phyloP scores from a whole-genome alignment of 345 rosid species.

The Citrus glauca region DNA sequence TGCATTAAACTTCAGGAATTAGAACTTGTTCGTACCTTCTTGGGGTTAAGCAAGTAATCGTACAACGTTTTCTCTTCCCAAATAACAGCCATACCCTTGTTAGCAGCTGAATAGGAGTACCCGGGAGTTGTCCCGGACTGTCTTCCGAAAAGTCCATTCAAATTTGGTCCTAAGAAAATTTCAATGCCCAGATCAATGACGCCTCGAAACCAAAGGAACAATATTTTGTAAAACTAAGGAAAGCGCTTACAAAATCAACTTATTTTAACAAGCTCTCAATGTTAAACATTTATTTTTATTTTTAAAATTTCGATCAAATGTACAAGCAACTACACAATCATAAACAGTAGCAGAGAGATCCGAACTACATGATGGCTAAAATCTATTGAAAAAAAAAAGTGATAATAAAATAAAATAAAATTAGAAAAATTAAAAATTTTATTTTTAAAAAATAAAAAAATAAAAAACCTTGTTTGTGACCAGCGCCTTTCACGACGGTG shows the following conservation, averaged over 20 bases:
- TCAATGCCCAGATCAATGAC: neutral
- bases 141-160: slow-evolving; percentile 84
- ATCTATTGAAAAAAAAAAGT: neutral
- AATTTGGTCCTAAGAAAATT: slow-evolving; percentile 62
- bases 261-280: too few relatives aligned
- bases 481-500: slow-evolving; percentile 62
- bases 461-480: slow-evolving; percentile 56
- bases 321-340: too few relatives aligned
- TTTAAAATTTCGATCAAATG: too few relatives aligned
- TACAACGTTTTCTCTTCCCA: slow-evolving; percentile 80
- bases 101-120: slow-evolving; percentile 82
- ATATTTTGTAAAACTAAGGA: too few relatives aligned
- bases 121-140: slow-evolving; percentile 80
- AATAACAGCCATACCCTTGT: slow-evolving; percentile 75
- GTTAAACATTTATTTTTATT: too few relatives aligned
- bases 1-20: neutral
- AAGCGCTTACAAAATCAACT: too few relatives aligned
- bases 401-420: neutral
- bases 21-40: slow-evolving; percentile 46
- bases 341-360: too few relatives aligned
- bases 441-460: too few relatives aligned
- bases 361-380: too few relatives aligned
- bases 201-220: neutral
- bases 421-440: too few relatives aligned
- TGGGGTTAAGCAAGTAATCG: slow-evolving; percentile 81